Evolutionary conservation across 768 basidiomycete genomes (phyloP).

Genomic region (Lepiota venenata): DNA sequence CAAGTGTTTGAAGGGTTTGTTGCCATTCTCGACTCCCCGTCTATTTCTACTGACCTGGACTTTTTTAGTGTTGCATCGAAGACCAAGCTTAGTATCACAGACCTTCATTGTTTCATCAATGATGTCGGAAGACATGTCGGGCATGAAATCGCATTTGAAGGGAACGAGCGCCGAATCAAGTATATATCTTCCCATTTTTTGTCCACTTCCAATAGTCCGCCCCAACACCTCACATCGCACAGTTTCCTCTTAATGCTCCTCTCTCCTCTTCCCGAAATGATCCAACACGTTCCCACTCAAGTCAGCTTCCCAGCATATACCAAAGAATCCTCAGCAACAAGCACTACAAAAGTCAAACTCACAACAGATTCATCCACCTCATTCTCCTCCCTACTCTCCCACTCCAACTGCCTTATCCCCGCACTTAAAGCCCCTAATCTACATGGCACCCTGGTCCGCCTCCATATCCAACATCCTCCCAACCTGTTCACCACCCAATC

Average conservation of each 20-base stretch:
- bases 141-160: constrained; percentile 61
- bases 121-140: constrained; percentile 81
- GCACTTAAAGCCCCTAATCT: constrained; percentile 11
- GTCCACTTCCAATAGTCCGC: neutral
- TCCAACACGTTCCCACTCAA: constrained; percentile 65
- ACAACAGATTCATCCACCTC: constrained; percentile 20
- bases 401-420: constrained; percentile 25
- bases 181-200: constrained; percentile 25
- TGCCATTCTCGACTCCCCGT: too few species aligned
- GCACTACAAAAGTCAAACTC: too few species aligned
- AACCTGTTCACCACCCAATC: constrained; percentile 19
- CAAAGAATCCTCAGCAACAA: neutral
- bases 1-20: constrained; percentile 80
- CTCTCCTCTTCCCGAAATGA: constrained; percentile 68
- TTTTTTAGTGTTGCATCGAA: constrained; percentile 76
- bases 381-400: constrained; percentile 24
- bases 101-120: constrained; percentile 63
- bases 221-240: neutral
- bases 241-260: constrained; percentile 72
- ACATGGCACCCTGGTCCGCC: neutral
- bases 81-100: constrained; percentile 62
- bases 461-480: constrained; percentile 3
- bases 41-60: neutral
- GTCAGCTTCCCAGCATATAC: constrained; percentile 42
- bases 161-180: constrained; percentile 52